These are phyloP conservation scores for Pythium rishiriense DNA, from an alignment of 352 stramenopile genomes.

Conservation along the genomic window DNA sequence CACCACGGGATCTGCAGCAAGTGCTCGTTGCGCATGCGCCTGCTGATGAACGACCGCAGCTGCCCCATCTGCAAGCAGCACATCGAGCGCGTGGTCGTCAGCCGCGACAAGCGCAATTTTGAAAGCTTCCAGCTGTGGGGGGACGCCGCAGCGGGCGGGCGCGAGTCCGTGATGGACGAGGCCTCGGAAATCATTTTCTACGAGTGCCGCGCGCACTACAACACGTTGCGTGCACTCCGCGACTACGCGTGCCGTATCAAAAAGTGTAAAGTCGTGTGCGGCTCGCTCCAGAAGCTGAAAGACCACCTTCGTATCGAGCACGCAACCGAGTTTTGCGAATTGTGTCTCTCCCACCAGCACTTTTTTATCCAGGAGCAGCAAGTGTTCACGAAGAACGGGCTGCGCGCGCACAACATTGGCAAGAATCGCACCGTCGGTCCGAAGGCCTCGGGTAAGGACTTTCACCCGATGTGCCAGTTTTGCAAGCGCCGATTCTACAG, in stretches of 20 bases:
- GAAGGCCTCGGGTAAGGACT: slow-evolving; percentile 69
- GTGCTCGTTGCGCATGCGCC: slow-evolving; percentile 79
- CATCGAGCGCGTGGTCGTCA: slow-evolving; percentile 70
- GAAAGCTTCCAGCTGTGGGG: slow-evolving; percentile 81
- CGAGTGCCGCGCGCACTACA: slow-evolving; percentile 65
- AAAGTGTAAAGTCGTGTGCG: slow-evolving; percentile 57
- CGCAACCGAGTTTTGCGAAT: slow-evolving; percentile 72
- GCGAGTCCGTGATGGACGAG: slow-evolving; percentile 69
- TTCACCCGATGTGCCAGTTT: slow-evolving; percentile 90
- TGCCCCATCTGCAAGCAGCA: slow-evolving; percentile 83
- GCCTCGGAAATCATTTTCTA: slow-evolving; percentile 79
- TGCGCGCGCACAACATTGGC: slow-evolving; percentile 70
- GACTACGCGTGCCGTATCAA: slow-evolving; percentile 66
- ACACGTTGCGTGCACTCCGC: slow-evolving; percentile 49
- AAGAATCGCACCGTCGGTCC: slow-evolving; percentile 38
- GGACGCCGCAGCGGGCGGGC: slow-evolving; percentile 47
- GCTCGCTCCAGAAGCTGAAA: slow-evolving; percentile 59
- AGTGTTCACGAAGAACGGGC: slow-evolving; percentile 68
- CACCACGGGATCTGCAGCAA: slow-evolving; percentile 81
- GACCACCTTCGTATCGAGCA: slow-evolving; percentile 71
- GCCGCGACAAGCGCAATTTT: slow-evolving; percentile 37
- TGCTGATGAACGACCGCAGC: slow-evolving; percentile 75
- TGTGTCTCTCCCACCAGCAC: slow-evolving; percentile 73
- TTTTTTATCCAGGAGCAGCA: slow-evolving; percentile 85
- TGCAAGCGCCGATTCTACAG: slow-evolving; percentile 87